Evolutionary conservation across 345 rosid species (phyloP), one percentile per base, ranked within the genome.

Genomic region (Mercurialis annua): DNA sequence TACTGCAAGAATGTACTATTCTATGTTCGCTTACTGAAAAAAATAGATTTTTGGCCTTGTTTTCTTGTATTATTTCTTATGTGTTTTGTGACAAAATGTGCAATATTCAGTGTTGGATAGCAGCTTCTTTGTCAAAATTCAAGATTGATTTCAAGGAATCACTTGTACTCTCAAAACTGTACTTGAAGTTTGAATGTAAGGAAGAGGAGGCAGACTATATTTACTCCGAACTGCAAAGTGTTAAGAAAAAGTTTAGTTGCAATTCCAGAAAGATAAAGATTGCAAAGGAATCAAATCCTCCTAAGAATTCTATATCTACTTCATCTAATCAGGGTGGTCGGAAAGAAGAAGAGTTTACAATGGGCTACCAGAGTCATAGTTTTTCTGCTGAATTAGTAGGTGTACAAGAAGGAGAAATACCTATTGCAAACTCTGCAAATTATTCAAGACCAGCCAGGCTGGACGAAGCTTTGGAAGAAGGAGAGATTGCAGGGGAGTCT

Each of bases 111-210:
- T 70, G 68, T 44, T 62, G 68, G 68, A 23, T 24, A 15, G 61
- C 68, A 40, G 68, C 68, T 43, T 30, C n/a, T 47, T 42, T 62
- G 11, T 6, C 56, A 24, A 56, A 62, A 27, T 60, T 53, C 36
- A 16, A 71, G 3, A 62, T 71, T 26, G 26, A 63, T 53, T 56
- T 30, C 62, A 62, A 43, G 68, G 74, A 43, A 43, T 62, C 74
- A 4, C 46, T 71, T 44, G 46, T 17, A 6, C 18, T 63, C 16
- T 68, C 74, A 38, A 71, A 54, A 31, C 62, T 11, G 43, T 56
- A 53, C 24, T 42, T 62, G 23, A 21, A 53, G 16, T 70, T 70
- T n/a, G 59, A 44, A 6, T 56, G 69, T 40, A 6, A 63, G 68
- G 69, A 46, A n/a, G 49, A 1, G 2, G 69, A 71, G 50, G 69